Evolutionary conservation across 805 yeast species (phyloP), one percentile per base, ranked within the genome.

Genomic region (Myxozyma mucilagina): DNA sequence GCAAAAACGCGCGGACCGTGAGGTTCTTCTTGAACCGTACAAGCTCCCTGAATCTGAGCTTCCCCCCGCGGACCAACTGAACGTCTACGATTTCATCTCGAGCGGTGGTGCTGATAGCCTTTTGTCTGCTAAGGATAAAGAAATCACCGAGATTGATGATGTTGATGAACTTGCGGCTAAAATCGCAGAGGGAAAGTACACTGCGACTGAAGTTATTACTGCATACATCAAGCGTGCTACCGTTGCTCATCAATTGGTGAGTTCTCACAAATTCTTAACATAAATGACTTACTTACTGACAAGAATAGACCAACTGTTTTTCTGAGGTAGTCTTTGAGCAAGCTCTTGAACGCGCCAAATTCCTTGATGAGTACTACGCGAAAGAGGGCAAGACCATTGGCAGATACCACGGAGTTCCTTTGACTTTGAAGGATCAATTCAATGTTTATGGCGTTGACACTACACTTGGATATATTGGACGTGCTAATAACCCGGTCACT

Each of bases 331-430:
- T 87, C 69, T 75, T 83, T 41, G 84, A 82, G 9, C 82, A 83
- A 60, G 91, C 89, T 13, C 74, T 86, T 56, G 76, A 75, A 58
- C 76, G 79, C 59, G 90, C 90, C 7, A 72, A 78, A 66, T 76
- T 71, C 55, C 75, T 85, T 61, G 92, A 87, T 69, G 80, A 77
- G 29, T 79, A 80, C 68, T 82, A 66, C 58, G 72, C 70, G 20
- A 50, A 60, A 48, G 50, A 76, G 41, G 87, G 87, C 29, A 76
- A 80, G 63, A 73, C 84, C 0, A 72, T 81, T 36, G 90, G 90
- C 50, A 87, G 87, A 14, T 74, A 86, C 60, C 90, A 86, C 67
- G 90, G 91, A 47, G 74, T 86, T 43, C 90, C 90, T 18, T 70
- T 86, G 38, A 85, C 90, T 0, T 72, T 86, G 48, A 86, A 86